Percentiles rank a stretch among this genome's conserved stretches.
phyloP scores from a whole-genome alignment of 208 protist species.

The Leishmania amazonensis region DNA sequence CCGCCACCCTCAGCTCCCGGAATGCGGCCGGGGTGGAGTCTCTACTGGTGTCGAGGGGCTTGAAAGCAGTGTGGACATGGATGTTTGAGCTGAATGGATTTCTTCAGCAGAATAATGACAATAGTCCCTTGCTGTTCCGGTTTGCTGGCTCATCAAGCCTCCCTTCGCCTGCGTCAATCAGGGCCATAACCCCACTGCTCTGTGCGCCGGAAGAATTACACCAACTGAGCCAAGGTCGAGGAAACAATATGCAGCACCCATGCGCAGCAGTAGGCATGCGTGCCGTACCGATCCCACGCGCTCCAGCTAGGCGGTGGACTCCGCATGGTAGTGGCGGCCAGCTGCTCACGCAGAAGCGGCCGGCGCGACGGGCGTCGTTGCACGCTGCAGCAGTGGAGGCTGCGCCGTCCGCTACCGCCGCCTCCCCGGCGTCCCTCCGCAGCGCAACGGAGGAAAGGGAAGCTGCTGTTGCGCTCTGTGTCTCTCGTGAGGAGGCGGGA shows the following conservation, averaged over 20 bases:
- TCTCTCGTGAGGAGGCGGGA: not conserved
- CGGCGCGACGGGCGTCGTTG: not conserved
- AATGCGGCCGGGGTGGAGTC: conserved; percentile 25
- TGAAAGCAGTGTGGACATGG: conserved; percentile 28
- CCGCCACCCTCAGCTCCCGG: not conserved
- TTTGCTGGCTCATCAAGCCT: not conserved
- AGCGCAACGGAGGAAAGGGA: not conserved
- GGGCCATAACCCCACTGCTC: conserved; percentile 3
- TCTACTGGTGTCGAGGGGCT: conserved; percentile 28
- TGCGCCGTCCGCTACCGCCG: not conserved
- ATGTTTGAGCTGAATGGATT: not conserved
- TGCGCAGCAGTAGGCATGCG: not conserved
- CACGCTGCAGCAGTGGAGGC: not conserved
- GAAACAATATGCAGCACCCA: not conserved
- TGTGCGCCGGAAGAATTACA: conserved; percentile 9
- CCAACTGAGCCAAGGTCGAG: not conserved
- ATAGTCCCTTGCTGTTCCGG: not conserved
- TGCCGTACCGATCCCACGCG: not conserved
- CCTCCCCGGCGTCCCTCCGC: not conserved
- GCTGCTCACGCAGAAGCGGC: not conserved
- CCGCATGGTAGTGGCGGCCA: not conserved
- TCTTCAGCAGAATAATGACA: not conserved
- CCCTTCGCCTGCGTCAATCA: conserved; percentile 3
- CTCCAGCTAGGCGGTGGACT: not conserved
- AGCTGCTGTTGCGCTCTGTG: not conserved